A percentile compares a stretch with the other conserved stretches of the same genome.
Evolutionary conservation across 345 rosid species (phyloP).

Genomic region (Citrus unshiu): DNA sequence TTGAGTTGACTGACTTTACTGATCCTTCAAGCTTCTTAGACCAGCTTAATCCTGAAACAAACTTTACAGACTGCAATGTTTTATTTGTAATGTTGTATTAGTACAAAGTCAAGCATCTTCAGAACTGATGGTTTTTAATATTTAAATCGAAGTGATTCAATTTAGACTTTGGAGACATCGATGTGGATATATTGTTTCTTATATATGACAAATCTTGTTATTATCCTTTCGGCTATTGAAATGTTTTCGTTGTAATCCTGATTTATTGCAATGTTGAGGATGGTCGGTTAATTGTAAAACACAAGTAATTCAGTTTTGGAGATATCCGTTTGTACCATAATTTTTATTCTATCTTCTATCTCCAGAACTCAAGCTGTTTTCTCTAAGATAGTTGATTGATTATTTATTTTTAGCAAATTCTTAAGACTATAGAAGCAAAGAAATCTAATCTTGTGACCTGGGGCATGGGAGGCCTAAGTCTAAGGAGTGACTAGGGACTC

Average conservation of each 20-base stretch:
- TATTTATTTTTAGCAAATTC: not conserved
- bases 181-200: not conserved
- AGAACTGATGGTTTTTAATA: not conserved
- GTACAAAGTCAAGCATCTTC: not conserved
- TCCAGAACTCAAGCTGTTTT: not conserved
- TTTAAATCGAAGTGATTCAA: not conserved
- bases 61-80: not conserved
- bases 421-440: not conserved
- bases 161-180: not conserved
- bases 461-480: not conserved
- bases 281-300: not conserved
- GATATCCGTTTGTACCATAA: not conserved
- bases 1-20: not conserved
- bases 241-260: not conserved
- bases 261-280: not conserved
- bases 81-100: not conserved
- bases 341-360: not conserved
- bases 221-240: not conserved
- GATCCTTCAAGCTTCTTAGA: not conserved
- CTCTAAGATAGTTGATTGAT: not conserved
- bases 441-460: not conserved
- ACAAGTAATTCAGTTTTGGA: not conserved
- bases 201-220: not conserved
- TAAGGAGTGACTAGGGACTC: not conserved
- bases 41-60: not conserved